Percentiles rank a stretch among this genome's conserved stretches.
Evolutionary conservation across 148 eudicot species (phyloP).

Genomic region (Rheum nobile): DNA sequence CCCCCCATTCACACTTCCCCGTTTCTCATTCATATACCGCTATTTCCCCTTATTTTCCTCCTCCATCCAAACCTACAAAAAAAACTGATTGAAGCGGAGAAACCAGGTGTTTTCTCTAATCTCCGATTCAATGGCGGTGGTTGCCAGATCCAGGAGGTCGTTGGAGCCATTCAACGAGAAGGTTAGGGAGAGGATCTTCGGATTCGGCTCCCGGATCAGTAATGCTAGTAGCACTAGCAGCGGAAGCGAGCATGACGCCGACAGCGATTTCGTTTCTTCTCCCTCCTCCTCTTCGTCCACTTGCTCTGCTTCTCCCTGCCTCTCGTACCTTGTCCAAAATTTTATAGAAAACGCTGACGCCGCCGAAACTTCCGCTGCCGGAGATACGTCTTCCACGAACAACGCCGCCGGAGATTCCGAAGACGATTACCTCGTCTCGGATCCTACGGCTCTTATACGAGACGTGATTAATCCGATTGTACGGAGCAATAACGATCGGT

Average conservation of each 20-base stretch:
- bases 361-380: constrained; percentile 11
- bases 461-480: constrained; percentile 16
- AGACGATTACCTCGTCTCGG: constrained; percentile 10
- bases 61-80: not conserved
- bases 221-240: not conserved
- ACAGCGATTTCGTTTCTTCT: not conserved
- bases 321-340: constrained; percentile 44
- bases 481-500: constrained; percentile 24
- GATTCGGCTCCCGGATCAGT: not conserved
- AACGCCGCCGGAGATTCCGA: constrained; percentile 28
- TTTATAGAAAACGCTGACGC: constrained; percentile 28
- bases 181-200: constrained; percentile 40
- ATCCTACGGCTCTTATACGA: constrained; percentile 15
- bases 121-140: constrained; percentile 24
- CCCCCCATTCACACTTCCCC: not conserved
- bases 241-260: constrained; percentile 11
- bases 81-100: not conserved
- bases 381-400: not conserved
- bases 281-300: not conserved
- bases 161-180: constrained; percentile 44
- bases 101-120: too few species aligned
- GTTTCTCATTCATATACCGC: not conserved
- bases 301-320: not conserved
- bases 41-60: not conserved
- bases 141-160: constrained; percentile 25